Evolutionary conservation across 148 eudicot genomes (phyloP).

Genomic region (Gaultheria prostrata): DNA sequence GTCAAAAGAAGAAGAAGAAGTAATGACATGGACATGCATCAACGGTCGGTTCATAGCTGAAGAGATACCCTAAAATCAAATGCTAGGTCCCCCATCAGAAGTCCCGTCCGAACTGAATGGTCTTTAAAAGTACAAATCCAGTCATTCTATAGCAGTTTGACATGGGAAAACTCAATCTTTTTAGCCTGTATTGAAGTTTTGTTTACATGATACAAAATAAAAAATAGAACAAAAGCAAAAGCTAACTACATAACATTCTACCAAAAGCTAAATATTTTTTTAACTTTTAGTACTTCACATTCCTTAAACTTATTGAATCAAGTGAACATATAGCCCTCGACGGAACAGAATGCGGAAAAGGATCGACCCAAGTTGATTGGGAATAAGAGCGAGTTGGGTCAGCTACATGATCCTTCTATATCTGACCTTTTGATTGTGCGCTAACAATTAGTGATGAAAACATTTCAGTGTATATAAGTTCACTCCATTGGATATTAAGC

Average conservation of each 20-base stretch:
- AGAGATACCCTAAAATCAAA: slow-evolving; percentile 5
- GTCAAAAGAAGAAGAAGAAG: background rate
- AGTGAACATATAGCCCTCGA: background rate
- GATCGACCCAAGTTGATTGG: background rate
- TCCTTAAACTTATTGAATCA: background rate
- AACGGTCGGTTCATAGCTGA: background rate
- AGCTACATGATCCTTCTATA: no score
- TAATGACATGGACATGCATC: slow-evolving; percentile 1
- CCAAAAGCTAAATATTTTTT: background rate
- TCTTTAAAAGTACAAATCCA: background rate
- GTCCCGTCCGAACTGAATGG: background rate
- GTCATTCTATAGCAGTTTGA: background rate
- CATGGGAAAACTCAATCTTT: background rate
- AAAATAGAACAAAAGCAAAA: background rate
- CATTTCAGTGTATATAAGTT: background rate
- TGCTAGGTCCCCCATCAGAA: background rate
- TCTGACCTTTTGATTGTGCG: no score
- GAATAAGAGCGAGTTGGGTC: background rate
- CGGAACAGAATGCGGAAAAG: background rate
- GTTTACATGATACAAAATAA: background rate
- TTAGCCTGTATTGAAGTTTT: background rate
- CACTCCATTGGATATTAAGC: background rate
- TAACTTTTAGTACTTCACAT: background rate
- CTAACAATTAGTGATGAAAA: background rate
- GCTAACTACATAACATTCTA: background rate